Evolutionary conservation across 768 basidiomycete species (phyloP), one percentile per base, ranked within the genome.

Genomic region (Suillus discolor): DNA sequence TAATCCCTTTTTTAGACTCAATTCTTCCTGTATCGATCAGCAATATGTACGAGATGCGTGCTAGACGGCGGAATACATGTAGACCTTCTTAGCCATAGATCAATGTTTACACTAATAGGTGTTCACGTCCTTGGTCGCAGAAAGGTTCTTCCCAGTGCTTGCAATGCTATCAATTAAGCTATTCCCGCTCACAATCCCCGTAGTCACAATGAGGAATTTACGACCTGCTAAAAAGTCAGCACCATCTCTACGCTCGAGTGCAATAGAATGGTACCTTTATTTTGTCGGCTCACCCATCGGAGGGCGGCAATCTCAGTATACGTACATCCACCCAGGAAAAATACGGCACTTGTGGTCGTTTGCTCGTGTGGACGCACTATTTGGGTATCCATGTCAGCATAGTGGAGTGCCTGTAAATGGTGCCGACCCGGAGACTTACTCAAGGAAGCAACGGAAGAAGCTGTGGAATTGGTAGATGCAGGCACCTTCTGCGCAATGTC

Each of bases 241-340:
- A 38, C 20, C 57, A 25, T 11, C 12, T 36, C 42, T n/a, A 59
- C 45, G 23, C 42, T 38, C 39, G 38, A 13, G n/a, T 18, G 31
- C 12, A 38, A 65, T 44, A 42, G 70, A 62, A 62, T 15, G 65
- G 34, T 72, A 88, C 94, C 96, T 83, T 84, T 86, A 69, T 90
- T 91, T 75, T 95, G 94, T 70, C 89, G 86, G 64, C 88, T 85
- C 72, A 97, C 90, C 94, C 95, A 97, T 74, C 97, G 84, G 69
- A 99, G 75, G 7, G 97, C 97, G 44, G 97, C 90, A 66, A 99
- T 95, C 80, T 99, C 97, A 11, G 97, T 97, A 71, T 93, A 97
- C 15, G 97, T 99, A 75, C 96, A 96, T 5, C 97, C 97, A 34
- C 97, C 97, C 39, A 99, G 79, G 86, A 99, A 98, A 79, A 98